phyloP scores from a whole-genome alignment of 345 rosid genomes.

The Eucalyptus marginata region DNA sequence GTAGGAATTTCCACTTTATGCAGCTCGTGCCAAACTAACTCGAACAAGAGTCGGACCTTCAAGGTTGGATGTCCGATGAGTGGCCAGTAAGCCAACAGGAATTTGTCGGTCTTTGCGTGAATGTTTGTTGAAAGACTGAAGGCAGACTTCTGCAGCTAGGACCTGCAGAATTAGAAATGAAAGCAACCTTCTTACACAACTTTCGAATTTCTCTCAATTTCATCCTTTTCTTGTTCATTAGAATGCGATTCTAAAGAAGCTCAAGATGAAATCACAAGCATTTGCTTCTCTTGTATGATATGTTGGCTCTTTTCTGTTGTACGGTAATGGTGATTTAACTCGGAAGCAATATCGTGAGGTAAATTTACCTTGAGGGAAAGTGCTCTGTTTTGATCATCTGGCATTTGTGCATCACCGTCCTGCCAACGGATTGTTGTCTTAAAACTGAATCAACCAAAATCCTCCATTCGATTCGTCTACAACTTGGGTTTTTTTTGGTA shows the following conservation, averaged over 20 bases:
- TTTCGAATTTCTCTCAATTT: too few relatives aligned
- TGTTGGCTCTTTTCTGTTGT: neutral
- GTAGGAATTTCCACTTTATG: too few relatives aligned
- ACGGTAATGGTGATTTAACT: neutral
- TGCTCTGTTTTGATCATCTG: neutral
- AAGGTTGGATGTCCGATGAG: neutral
- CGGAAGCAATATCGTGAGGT: neutral
- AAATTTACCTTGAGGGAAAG: neutral
- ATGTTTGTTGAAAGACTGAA: neutral
- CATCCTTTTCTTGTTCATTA: neutral
- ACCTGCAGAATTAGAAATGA: neutral
- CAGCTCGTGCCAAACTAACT: too few relatives aligned
- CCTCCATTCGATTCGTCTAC: neutral
- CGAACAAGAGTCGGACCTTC: neutral
- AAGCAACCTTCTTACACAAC: too few relatives aligned
- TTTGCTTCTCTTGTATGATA: neutral
- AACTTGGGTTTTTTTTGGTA: neutral
- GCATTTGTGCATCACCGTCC: neutral
- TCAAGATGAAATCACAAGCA: neutral
- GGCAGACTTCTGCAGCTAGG: neutral
- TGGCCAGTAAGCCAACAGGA: neutral
- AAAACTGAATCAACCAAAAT: neutral
- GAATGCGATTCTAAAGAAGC: neutral
- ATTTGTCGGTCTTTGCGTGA: neutral
- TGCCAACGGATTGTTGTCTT: neutral